A percentile compares a stretch with the other conserved stretches of the same genome.
Conservation (phyloP, 2,329 filamentous ascomycete genomes). For the Hypoxylon sp. region DNA sequence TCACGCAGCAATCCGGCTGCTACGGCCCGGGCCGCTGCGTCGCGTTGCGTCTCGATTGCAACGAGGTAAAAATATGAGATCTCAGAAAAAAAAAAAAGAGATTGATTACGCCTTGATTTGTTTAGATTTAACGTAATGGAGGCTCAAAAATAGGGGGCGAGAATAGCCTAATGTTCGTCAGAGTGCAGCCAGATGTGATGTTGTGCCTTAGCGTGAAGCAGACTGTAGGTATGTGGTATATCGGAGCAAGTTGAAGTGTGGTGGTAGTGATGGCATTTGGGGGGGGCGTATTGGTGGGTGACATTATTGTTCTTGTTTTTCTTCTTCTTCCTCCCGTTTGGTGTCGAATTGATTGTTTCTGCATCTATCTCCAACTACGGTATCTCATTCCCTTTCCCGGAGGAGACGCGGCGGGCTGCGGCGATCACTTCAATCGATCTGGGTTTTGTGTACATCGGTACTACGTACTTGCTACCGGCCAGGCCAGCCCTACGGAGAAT, state of each 20-base stretch:
- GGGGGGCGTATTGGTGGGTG: conserved; percentile 10
- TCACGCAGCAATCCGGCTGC: neutral
- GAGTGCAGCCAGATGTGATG: conserved; percentile 22
- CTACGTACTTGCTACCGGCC: no score
- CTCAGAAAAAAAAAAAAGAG: conserved; percentile 2
- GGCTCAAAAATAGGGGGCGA: conserved; percentile 17
- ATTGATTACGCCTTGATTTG: no score
- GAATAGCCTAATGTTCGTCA: conserved; percentile 27
- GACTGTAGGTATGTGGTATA: conserved; percentile 10
- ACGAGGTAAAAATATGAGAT: neutral
- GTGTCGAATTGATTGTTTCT: no score
- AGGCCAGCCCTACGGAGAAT: conserved; percentile 35
- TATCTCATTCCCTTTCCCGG: conserved; percentile 20
- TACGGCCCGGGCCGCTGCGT: conserved; percentile 19
- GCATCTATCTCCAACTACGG: no score
- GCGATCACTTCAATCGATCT: no score
- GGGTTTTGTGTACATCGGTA: no score
- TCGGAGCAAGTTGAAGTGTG: conserved; percentile 1
- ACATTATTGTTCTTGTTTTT: no score
- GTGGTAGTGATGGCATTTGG: no score
- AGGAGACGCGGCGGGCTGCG: no score
- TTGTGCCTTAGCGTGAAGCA: conserved; percentile 26
- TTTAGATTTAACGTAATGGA: conserved; percentile 7
- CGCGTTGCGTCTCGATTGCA: neutral
- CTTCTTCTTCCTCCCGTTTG: no score